Evolutionary conservation across 2,329 filamentous ascomycete species (phyloP).

Genomic region (Ceratocystis variospora): DNA sequence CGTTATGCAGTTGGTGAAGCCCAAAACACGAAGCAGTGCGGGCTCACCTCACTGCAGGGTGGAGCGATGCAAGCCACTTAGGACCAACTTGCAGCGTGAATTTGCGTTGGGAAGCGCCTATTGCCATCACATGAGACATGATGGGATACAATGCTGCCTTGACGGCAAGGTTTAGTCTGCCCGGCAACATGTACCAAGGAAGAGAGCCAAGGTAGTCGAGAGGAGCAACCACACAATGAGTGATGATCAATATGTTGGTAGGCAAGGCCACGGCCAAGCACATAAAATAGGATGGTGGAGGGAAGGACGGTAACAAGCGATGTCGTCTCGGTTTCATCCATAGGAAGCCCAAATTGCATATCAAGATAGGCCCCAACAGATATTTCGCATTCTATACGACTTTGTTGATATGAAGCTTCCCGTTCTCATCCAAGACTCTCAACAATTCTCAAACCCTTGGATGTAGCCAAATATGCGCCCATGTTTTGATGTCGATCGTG

Average conservation of each 20-base stretch:
- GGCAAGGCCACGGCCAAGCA: neutral
- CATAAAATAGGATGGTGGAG: neutral
- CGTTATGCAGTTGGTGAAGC: neutral
- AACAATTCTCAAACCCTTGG: neutral
- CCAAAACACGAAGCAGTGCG: neutral
- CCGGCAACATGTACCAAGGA: neutral
- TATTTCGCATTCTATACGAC: neutral
- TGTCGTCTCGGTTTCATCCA: neutral
- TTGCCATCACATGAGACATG: neutral
- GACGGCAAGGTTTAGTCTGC: neutral
- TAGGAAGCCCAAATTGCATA: neutral
- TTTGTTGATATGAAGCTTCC: neutral
- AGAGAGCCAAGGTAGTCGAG: neutral
- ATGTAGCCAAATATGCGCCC: neutral
- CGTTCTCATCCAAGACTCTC: neutral
- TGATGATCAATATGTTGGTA: neutral
- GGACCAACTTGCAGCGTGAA: neutral
- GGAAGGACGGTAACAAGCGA: neutral
- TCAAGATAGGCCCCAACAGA: neutral
- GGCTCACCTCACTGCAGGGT: neutral
- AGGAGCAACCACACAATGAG: neutral
- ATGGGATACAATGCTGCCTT: neutral
- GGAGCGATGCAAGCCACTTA: neutral
- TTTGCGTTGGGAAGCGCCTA: neutral
- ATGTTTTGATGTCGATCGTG: neutral